Evolutionary conservation across 1,139 yeast genomes (phyloP), one percentile per base, ranked within the genome.

Genomic region (Taphrina betulina): DNA sequence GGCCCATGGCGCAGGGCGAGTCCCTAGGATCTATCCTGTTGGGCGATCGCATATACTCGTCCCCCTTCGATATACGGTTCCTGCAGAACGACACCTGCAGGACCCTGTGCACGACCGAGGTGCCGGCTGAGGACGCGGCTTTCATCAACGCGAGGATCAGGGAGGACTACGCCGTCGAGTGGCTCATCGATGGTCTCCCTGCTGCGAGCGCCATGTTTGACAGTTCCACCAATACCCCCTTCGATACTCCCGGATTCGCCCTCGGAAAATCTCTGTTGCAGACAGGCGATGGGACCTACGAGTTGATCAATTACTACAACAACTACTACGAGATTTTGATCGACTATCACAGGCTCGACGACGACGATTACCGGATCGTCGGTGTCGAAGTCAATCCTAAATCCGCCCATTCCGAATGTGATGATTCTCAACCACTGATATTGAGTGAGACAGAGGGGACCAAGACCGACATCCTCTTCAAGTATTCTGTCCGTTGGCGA

Each of bases 151-250:
- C 85, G 64, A 79, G 85, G 66, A 85, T 92, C 63, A 76, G 82
- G 63, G 88, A 89, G 52, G 90, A 92, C 3, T 92, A 87, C 69
- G 80, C 78, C 67, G 86, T 87, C 69, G 90, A 92, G 68, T 92
- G 97, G 98, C 76, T 90, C 57, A 75, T 92, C 60, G 99, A 92
- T 69, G 96, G 97, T 1, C 78, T 92, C 63, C 98, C 98, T 19
- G 95, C 92, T 17, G 95, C 95, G 2, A 70, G 75, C 45, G 89
- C 83, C 68, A 66, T 67, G 54, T 78, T 79, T 64, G 82, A 86
- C n/a, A 66, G 78, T 19, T 65, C 79, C 8, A 62, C 64, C 14
- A 60, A 61, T n/a, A 58, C 63, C 5, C 61, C 59, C 23, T 85
- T 82, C 68, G 86, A 85, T 68, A 83, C 88, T 23, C 76, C 87